phyloP scores from a whole-genome alignment of 495 filamentous ascomycete species.

The Hypoxylon perforatum region DNA sequence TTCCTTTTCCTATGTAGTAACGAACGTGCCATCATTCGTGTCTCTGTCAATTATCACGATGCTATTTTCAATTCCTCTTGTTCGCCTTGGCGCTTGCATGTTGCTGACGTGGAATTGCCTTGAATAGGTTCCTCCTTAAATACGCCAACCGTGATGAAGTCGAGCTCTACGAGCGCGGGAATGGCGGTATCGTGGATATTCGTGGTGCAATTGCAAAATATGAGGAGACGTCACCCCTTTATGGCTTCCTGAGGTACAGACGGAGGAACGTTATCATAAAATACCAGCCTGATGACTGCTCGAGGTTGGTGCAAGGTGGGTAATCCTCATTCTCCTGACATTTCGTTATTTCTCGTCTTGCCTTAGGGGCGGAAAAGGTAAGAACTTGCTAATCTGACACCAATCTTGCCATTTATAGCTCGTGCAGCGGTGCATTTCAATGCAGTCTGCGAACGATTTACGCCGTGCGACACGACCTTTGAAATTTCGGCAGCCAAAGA shows the following conservation, averaged over 20 bases:
- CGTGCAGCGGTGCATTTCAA: conserved; percentile 95
- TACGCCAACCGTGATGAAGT: conserved; percentile 91
- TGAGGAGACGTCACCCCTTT: conserved; percentile 85
- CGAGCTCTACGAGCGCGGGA: conserved; percentile 79
- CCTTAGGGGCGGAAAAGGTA: conserved; percentile 1
- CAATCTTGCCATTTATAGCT: conserved; percentile 62
- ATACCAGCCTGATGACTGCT: conserved; percentile 90
- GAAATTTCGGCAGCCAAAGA: conserved; percentile 77
- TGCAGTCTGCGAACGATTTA: conserved; percentile 84
- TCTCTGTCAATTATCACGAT: background rate
- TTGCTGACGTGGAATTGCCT: conserved; percentile 32
- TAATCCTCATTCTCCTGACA: conserved; percentile 21
- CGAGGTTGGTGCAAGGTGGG: conserved; percentile 89
- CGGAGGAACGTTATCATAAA: conserved; percentile 91
- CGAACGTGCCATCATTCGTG: background rate
- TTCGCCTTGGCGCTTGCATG: conserved; percentile 22
- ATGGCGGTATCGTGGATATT: conserved; percentile 85
- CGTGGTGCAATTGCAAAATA: conserved; percentile 80
- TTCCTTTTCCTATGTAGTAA: background rate
- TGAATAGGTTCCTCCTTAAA: conserved; percentile 88
- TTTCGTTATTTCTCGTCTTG: background rate
- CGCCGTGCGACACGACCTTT: conserved; percentile 86
- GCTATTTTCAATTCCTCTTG: background rate
- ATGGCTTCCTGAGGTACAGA: conserved; percentile 90
- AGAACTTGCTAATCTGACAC: conserved; percentile 21